phyloP scores from a whole-genome alignment of 192 early-diverging fungal species.

The Backusella australiensis region DNA sequence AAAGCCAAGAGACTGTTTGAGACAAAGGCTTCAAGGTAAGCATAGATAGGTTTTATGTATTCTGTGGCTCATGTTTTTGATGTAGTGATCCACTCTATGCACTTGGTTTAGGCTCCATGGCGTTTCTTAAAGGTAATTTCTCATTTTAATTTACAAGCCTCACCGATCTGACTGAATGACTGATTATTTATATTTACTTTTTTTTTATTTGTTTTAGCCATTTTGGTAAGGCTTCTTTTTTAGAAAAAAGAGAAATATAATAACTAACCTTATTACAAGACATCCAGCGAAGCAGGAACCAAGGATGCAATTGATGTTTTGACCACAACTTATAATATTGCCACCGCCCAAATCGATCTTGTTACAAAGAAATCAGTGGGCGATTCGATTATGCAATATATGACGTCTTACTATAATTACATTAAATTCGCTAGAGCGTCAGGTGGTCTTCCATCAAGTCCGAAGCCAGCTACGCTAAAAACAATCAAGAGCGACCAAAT shows the following conservation, averaged over 20 bases:
- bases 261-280: not conserved
- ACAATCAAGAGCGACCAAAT: slow-evolving; percentile 2
- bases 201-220: slow-evolving; percentile 8
- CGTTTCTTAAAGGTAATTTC: slow-evolving; percentile 21
- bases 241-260: not conserved
- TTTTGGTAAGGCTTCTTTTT: slow-evolving; percentile 18
- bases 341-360: slow-evolving; percentile 19
- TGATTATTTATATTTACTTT: not conserved
- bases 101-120: slow-evolving; percentile 37
- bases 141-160: not conserved
- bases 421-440: slow-evolving; percentile 12
- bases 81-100: slow-evolving; percentile 49
- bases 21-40: slow-evolving; percentile 37
- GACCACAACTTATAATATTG: slow-evolving; percentile 18
- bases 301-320: slow-evolving; percentile 24
- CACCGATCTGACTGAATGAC: not conserved
- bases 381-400: slow-evolving; percentile 36
- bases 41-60: not conserved
- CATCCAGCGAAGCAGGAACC: slow-evolving; percentile 11
- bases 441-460: slow-evolving; percentile 3
- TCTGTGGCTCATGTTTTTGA: not conserved
- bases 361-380: slow-evolving; percentile 33
- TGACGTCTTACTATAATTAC: slow-evolving; percentile 22
- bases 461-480: slow-evolving; percentile 3
- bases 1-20: slow-evolving; percentile 51